Evolutionary conservation across 441 rosid species (phyloP).

Genomic region (Syzygium malaccense): DNA sequence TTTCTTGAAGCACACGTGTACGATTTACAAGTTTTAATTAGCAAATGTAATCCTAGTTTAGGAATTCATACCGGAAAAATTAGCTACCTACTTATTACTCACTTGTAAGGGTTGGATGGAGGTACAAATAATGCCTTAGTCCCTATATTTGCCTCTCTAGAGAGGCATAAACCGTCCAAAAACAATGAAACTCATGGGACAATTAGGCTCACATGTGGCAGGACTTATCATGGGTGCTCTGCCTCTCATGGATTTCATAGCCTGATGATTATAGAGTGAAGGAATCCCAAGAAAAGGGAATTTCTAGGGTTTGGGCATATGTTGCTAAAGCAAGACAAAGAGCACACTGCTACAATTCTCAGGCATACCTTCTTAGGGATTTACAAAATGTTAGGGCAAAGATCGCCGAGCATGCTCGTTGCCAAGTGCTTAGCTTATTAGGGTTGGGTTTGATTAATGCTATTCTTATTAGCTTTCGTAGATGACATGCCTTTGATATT

Average conservation of each 20-base stretch:
- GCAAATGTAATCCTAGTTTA: not conserved
- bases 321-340: conserved; percentile 84
- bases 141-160: not conserved
- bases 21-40: not conserved
- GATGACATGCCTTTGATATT: not conserved
- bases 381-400: conserved; percentile 20
- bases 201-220: conserved; percentile 14
- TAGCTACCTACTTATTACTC: not conserved
- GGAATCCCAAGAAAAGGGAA: conserved; percentile 79
- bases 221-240: conserved; percentile 3
- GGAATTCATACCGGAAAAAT: not conserved
- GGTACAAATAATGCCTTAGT: not conserved
- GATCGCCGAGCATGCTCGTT: conserved; percentile 13
- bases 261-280: conserved; percentile 22
- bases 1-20: not conserved
- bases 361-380: conserved; percentile 47
- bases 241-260: not conserved
- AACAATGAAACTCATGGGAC: conserved; percentile 13
- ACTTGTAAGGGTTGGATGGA: not conserved
- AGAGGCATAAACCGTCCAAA: conserved; percentile 13
- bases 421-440: not conserved
- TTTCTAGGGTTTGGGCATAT: conserved; percentile 48
- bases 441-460: not conserved
- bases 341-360: conserved; percentile 30
- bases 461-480: not conserved